Evolutionary conservation across 139 green algal genomes (phyloP), one percentile per base, ranked within the genome.

Genomic region (Haematococcus lacustris): DNA sequence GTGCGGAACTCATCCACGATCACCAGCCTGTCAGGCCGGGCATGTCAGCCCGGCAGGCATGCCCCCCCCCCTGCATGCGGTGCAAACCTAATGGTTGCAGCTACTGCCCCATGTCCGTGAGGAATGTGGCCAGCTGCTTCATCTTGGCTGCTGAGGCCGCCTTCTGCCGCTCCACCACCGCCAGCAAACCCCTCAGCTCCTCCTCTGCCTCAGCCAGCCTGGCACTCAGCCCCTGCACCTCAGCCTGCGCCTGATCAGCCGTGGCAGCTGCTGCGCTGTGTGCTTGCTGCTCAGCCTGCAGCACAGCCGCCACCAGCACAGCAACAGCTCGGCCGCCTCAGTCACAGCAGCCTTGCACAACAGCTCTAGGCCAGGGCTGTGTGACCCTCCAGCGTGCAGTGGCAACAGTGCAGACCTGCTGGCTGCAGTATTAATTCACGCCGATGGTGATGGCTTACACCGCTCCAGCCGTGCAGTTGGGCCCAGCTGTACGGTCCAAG

Each of bases 151-250:
- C 84, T 2, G 80, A 84, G 32, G 76, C 72, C 25, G 75, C 76
- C 69, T 88, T 88, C 57, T 91, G 85, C 33, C 73, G 71, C 70
- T 91, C 86, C 34, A 91, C 76, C 0, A 71, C 86, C 2, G 47
- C 67, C 65, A 94, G 77, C 75, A 92, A 78, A 66, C 75, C 64
- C 4, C 82, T 66, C 81, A 92, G 86, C 78, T 93, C 88, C 0
- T 67, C 66, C 70, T 93, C 88, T 13, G 88, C 80, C 71, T 90
- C 84, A 26, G 47, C 51, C 59, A 88, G 80, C 0, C 81, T 81
- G 5, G 57, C 66, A 1, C 35, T 57, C 17, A 80, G 66, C 1
- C 66, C 65, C 2, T 38, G 35, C 1, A 73, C 84, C 59, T 88
- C 77, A 0, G 71, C 74, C 66, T 76, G 37, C 1, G 57, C 37